Evolutionary conservation across 2,329 filamentous ascomycete species (phyloP).

Genomic region (Aspergillus pseudotamarii): DNA sequence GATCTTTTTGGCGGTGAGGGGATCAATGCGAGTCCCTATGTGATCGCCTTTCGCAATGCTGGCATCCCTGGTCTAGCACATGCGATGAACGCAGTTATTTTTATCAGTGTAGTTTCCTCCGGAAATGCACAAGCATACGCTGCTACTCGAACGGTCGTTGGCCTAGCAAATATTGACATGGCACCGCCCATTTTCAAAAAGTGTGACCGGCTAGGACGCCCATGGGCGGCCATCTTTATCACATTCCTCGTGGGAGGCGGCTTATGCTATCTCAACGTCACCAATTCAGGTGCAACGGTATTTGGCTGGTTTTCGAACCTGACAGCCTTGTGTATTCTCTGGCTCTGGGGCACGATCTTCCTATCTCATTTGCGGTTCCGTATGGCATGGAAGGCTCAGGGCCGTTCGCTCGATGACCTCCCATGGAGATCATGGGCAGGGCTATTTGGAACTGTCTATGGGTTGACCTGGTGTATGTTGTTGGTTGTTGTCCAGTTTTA

Average conservation of each 20-base stretch:
- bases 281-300: constrained; percentile 52
- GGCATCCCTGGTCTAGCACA: constrained; percentile 63
- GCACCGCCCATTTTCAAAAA: constrained; percentile 49
- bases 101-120: constrained; percentile 62
- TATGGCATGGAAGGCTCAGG: constrained; percentile 56
- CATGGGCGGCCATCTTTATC: constrained; percentile 45
- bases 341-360: constrained; percentile 69
- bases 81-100: constrained; percentile 69
- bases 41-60: constrained; percentile 65
- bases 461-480: constrained; percentile 46
- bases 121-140: constrained; percentile 63
- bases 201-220: constrained; percentile 50
- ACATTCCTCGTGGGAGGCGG: constrained; percentile 42
- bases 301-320: constrained; percentile 68
- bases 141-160: constrained; percentile 60
- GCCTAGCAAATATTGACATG: constrained; percentile 52
- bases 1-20: constrained; percentile 45
- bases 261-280: constrained; percentile 45
- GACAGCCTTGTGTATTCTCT: constrained; percentile 64
- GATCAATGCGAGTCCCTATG: constrained; percentile 63
- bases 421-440: constrained; percentile 49
- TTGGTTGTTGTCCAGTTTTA: constrained; percentile 53
- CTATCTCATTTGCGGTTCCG: constrained; percentile 71
- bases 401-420: constrained; percentile 37
- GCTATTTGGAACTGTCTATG: constrained; percentile 48